These are phyloP conservation scores for Corylus avellana DNA, from an alignment of 306 rosid species.

Conservation along the genomic window DNA sequence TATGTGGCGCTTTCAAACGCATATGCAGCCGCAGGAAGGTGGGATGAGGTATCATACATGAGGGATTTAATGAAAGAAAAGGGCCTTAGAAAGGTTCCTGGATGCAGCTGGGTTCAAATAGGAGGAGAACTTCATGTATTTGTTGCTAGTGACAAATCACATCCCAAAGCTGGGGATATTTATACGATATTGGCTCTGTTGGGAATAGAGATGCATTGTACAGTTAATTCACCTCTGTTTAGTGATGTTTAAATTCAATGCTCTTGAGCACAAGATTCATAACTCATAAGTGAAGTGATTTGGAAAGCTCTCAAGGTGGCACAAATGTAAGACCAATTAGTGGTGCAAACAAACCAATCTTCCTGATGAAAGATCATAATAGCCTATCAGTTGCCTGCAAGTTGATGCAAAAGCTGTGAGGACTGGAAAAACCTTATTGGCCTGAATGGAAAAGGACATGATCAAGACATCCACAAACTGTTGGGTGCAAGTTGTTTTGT, in stretches of 20 bases:
- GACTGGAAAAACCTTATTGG: not conserved
- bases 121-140: slow-evolving; percentile 61
- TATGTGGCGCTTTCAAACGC: slow-evolving; percentile 76
- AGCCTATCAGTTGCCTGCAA: not conserved
- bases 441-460: not conserved
- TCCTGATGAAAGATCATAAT: not conserved
- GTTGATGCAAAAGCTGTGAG: slow-evolving; percentile 2
- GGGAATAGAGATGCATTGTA: slow-evolving; percentile 46
- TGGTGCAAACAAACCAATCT: not conserved
- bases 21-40: slow-evolving; percentile 64
- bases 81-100: slow-evolving; percentile 67
- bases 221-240: slow-evolving; percentile 21
- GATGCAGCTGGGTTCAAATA: slow-evolving; percentile 83
- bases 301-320: slow-evolving; percentile 5
- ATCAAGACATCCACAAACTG: not conserved
- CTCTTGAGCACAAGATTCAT: slow-evolving; percentile 8
- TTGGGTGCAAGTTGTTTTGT: not conserved
- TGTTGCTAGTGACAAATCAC: slow-evolving; percentile 72
- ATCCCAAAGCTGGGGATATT: slow-evolving; percentile 56
- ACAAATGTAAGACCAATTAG: not conserved
- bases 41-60: slow-evolving; percentile 62
- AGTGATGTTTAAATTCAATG: slow-evolving; percentile 8
- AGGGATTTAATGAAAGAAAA: slow-evolving; percentile 66
- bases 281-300: slow-evolving; percentile 6
- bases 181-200: slow-evolving; percentile 47